Evolutionary conservation across 768 basidiomycete species (phyloP), one percentile per base, ranked within the genome.

Genomic region (Lactarius akahatsu): DNA sequence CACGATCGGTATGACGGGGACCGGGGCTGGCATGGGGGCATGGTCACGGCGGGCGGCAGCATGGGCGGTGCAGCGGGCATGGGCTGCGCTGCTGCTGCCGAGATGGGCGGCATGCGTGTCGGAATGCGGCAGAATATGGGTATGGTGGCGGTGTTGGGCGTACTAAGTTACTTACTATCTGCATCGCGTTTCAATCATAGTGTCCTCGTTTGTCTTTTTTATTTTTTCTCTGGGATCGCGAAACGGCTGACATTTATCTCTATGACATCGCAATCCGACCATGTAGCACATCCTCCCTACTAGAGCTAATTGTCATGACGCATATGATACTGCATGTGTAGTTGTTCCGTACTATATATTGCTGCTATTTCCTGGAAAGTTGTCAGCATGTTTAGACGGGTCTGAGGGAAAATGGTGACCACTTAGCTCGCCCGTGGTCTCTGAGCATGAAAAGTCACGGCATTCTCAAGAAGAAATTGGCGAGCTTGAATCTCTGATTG

Each of bases 1-100:
- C 62, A 57, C 65, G 3, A 72, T 77, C 67, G 68, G 61, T 28
- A 66, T 65, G 67, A 64, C 43, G 15, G 67, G 70, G 1, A 40
- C 38, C 0, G 50, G 52, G 3, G 56, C 61, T 23, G 68, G 41
- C 23, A 66, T 67, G 64, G 69, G 67, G 13, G 64, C 16, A 68
- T 65, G 62, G 69, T 76, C 26, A 74, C 73, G 5, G 77, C 73
- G 11, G 77, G 76, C 54, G 78, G 73, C 4, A 18, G 55, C 1
- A 57, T 57, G 55, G 34, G 34, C 34, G 34, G 32, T 8, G 32
- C 34, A 10, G 79, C 11, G 72, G 74, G 10, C 32, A 32, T 32
- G 32, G 1, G 32, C 32, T 1, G 32, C 32, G 32, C 32, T 32
- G 32, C 32, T 32, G 32, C 32, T 7, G 6, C 32, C 7, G 32